Base-by-base conservation (phyloP, 1,284 basidiomycete species). In the Cutaneotrichosporon sp. region DNA sequence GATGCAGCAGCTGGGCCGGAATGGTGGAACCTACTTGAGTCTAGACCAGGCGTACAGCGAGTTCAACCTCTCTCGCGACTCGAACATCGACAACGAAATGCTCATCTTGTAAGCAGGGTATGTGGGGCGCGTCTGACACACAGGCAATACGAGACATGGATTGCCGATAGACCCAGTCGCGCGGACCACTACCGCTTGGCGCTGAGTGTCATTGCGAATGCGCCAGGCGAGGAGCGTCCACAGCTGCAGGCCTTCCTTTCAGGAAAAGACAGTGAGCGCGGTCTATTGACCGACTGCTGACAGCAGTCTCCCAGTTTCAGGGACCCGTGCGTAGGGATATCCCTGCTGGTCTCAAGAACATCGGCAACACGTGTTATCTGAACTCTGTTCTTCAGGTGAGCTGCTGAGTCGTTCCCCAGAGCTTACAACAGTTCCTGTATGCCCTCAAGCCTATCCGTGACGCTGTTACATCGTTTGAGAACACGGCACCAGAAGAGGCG, bases 291-390 rank as follows among this genome's bases (percentile, higher is more conserved):
- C 2, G n/a, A n/a, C 10, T 14, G 15, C 49, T 56, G n/a, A 51
- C 38, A 13, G 1, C 38, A 56, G 51, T 60, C 21, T 60, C 59
- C 4, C 52, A 60, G 45, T 53, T 60, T 33, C 59, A 60, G n/a
- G 57, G 55, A 4, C 66, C 67, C 1, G 55, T 56, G 1, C 55
- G 69, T 0, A 61, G 63, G 13, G 71, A 73, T 23, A 63, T 74
- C n/a, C 74, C 74, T 2, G 68, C 70, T 35, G 74, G 74, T 13
- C 48, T 76, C 47, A 62, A 70, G 33, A 76, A 76, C 52, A 76
- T 76, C 26, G 74, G 73, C 36, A 74, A 76, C 52, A 74, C 72
- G 22, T 74, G 70, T 43, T 75, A 75, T 39, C 62, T 75, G 35
- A 75, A 75, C 54, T 75, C 73, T 8, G 68, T 75, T 9, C 59